A percentile compares a stretch with the other conserved stretches of the same genome.
phyloP scores from a whole-genome alignment of 2,329 filamentous ascomycete species.

The Gaeumannomyces tritici region DNA sequence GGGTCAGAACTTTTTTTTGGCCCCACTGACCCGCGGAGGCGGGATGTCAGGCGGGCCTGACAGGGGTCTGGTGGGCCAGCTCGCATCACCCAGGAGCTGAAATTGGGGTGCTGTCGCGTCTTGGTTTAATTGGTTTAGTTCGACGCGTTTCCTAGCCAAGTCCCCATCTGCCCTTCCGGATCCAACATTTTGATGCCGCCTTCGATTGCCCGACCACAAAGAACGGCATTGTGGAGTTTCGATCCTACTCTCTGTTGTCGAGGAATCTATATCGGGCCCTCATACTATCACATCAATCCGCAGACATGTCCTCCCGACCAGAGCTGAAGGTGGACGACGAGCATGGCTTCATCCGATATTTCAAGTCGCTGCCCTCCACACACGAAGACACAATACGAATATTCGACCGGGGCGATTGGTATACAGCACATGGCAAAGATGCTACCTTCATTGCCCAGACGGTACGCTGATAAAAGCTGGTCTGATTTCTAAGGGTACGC shows the following conservation, averaged over 20 bases:
- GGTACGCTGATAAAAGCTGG: slow-evolving; percentile 29
- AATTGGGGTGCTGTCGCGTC: slow-evolving; percentile 13
- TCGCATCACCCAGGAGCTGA: background rate
- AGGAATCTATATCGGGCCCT: background rate
- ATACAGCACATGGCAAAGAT: slow-evolving; percentile 85
- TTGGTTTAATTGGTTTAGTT: slow-evolving; percentile 9
- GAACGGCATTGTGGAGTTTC: background rate
- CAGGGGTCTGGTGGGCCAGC: background rate
- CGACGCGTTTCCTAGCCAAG: slow-evolving; percentile 8
- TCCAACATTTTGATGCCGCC: background rate
- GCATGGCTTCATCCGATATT: slow-evolving; percentile 92
- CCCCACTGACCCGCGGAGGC: background rate
- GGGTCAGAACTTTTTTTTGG: background rate
- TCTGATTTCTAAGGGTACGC: background rate
- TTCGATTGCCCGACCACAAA: background rate
- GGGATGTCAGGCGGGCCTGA: too few relatives aligned
- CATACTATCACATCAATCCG: background rate
- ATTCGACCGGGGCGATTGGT: slow-evolving; percentile 91
- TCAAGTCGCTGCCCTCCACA: slow-evolving; percentile 69
- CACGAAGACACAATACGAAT: slow-evolving; percentile 73
- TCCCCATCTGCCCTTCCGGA: background rate
- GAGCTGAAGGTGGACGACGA: slow-evolving; percentile 85
- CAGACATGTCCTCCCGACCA: slow-evolving; percentile 57
- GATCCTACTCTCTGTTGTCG: background rate
- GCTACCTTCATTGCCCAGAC: slow-evolving; percentile 74